Conservation (phyloP, 257 asterid species). For the Coffea canephora region DNA sequence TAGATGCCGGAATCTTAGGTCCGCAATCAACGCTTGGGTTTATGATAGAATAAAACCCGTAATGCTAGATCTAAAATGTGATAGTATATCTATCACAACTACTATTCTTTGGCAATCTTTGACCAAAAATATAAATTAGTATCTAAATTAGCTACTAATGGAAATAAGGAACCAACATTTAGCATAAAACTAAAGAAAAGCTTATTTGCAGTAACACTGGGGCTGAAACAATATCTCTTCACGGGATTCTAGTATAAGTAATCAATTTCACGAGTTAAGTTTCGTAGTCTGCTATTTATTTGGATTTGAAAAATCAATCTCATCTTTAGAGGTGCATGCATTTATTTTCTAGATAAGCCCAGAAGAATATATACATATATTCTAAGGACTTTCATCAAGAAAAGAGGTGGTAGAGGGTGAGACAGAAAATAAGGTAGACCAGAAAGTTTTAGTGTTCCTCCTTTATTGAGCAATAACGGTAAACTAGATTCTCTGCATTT, state of each 20-base stretch:
- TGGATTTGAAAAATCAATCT: too few species aligned
- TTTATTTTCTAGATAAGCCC: neutral
- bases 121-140: neutral
- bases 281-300: too few species aligned
- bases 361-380: too few species aligned
- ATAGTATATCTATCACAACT: neutral
- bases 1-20: neutral
- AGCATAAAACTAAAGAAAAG: neutral
- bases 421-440: neutral
- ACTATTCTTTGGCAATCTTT: neutral
- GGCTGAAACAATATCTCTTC: neutral
- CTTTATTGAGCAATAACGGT: neutral
- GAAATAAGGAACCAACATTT: neutral
- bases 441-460: neutral
- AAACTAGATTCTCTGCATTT: neutral
- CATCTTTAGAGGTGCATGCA: neutral
- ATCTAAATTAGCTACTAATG: neutral
- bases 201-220: neutral
- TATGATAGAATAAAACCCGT: neutral
- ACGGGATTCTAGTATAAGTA: neutral
- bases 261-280: neutral
- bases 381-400: neutral
- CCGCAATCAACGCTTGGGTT: constrained; percentile 8
- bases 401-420: neutral
- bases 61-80: neutral